A percentile compares a stretch with the other conserved stretches of the same genome.
These are phyloP conservation scores for Byssoonygena ceratinophila DNA, from an alignment of 2,329 filamentous ascomycete species.

Conservation along the genomic window DNA sequence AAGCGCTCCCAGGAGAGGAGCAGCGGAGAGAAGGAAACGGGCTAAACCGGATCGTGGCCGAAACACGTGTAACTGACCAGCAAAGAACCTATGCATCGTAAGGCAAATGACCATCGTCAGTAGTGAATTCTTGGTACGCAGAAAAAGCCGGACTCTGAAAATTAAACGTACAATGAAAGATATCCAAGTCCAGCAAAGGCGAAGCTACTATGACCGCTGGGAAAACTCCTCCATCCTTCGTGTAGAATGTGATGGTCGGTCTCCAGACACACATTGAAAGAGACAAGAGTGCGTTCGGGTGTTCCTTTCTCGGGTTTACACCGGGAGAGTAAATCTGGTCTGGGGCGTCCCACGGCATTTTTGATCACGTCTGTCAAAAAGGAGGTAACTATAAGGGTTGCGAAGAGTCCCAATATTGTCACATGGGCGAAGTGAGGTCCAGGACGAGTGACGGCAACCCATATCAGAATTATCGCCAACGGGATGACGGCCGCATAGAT, in stretches of 20 bases:
- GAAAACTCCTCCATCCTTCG: slow-evolving; percentile 57
- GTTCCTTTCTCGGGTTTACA: slow-evolving; percentile 61
- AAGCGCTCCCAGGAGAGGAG: slow-evolving; percentile 47
- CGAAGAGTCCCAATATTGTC: slow-evolving; percentile 67
- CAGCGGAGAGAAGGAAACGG: slow-evolving; percentile 44
- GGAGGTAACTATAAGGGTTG: slow-evolving; percentile 63
- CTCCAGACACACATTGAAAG: slow-evolving; percentile 38
- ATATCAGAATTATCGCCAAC: slow-evolving; percentile 53
- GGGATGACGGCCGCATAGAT: slow-evolving; percentile 68
- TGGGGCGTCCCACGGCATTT: slow-evolving; percentile 70
- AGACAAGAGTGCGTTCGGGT: slow-evolving; percentile 44
- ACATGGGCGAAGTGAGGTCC: slow-evolving; percentile 72
- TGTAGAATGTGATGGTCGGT: slow-evolving; percentile 48
- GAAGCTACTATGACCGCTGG: slow-evolving; percentile 53
- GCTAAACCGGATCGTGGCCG: slow-evolving; percentile 49
- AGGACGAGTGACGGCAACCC: slow-evolving; percentile 53
- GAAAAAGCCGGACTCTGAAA: neutral
- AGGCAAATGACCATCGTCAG: neutral
- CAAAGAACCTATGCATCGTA: slow-evolving; percentile 30
- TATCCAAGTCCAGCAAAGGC: slow-evolving; percentile 53
- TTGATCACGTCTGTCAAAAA: slow-evolving; percentile 88
- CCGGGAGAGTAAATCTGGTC: slow-evolving; percentile 78
- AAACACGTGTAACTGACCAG: slow-evolving; percentile 49
- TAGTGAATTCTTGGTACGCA: neutral
- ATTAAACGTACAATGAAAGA: slow-evolving; percentile 36